phyloP scores from a whole-genome alignment of 352 stramenopile genomes.

The Thraustochytrium sp. region DNA sequence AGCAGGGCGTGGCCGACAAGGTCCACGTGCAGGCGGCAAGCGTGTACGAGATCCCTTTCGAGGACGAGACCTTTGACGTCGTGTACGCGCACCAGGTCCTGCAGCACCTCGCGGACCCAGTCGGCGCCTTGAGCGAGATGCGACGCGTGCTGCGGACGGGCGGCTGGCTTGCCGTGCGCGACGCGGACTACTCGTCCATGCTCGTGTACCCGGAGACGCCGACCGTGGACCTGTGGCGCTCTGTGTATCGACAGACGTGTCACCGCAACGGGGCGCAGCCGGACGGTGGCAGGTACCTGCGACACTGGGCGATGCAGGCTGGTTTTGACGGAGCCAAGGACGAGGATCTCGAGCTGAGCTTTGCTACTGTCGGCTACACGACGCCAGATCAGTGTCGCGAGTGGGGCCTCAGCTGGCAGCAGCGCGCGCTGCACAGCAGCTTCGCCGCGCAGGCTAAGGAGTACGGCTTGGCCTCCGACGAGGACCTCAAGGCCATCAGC shows the following conservation, averaged over 20 bases:
- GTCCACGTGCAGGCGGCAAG: conserved; percentile 1
- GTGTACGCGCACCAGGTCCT: conserved; percentile 42
- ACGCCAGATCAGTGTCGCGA: conserved; percentile 22
- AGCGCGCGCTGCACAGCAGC: not conserved
- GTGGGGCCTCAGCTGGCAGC: conserved; percentile 4
- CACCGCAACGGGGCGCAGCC: not conserved
- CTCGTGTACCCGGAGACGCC: not conserved
- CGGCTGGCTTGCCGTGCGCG: conserved; percentile 1
- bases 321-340: conserved; percentile 22
- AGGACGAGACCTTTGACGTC: conserved; percentile 42
- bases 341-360: not conserved
- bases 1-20: not conserved
- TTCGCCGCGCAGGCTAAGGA: conserved; percentile 33
- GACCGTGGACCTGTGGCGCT: not conserved
- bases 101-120: conserved; percentile 37
- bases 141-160: conserved; percentile 13
- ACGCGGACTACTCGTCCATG: conserved; percentile 35
- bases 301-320: not conserved
- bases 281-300: conserved; percentile 7
- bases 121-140: conserved; percentile 24
- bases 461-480: conserved; percentile 15
- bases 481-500: conserved; percentile 12
- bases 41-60: conserved; percentile 35
- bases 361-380: not conserved
- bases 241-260: conserved; percentile 12